A percentile compares a stretch with the other conserved stretches of the same genome.
These are phyloP conservation scores for Podospora didyma DNA, from an alignment of 495 filamentous ascomycete species.

Conservation along the genomic window DNA sequence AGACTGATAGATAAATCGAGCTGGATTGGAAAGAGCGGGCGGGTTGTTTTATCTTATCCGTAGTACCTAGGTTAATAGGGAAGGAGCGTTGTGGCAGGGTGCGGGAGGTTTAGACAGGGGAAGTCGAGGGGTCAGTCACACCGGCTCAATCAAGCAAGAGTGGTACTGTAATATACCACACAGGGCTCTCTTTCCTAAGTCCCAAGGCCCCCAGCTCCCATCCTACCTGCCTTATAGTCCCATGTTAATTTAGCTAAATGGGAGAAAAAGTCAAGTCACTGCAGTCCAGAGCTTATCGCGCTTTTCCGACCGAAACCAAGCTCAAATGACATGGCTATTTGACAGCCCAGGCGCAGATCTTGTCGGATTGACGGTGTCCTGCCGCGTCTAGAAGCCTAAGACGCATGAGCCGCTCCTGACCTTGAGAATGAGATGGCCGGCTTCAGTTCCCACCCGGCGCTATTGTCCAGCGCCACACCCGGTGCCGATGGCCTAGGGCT, in stretches of 20 bases:
- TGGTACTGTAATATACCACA: too few species aligned
- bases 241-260: background rate
- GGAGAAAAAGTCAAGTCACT: background rate
- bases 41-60: too few species aligned
- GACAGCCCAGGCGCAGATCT: conserved; percentile 1
- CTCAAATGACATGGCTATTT: background rate
- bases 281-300: background rate
- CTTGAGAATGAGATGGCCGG: conserved; percentile 33
- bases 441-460: conserved; percentile 45
- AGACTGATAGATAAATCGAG: too few species aligned
- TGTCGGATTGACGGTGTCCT: background rate
- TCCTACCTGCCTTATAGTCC: background rate
- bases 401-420: background rate
- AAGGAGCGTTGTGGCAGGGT: too few species aligned
- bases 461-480: conserved; percentile 31
- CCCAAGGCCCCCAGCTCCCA: background rate
- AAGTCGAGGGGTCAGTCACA: too few species aligned
- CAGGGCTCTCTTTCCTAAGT: background rate
- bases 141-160: too few species aligned
- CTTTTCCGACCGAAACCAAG: background rate
- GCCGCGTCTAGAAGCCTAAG: background rate
- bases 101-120: too few species aligned
- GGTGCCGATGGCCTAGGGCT: conserved; percentile 32
- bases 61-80: too few species aligned
- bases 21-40: too few species aligned